Evolutionary conservation across 164 flowering plant species (phyloP), one percentile per base, ranked within the genome.

Genomic region (Magnolia sinica): DNA sequence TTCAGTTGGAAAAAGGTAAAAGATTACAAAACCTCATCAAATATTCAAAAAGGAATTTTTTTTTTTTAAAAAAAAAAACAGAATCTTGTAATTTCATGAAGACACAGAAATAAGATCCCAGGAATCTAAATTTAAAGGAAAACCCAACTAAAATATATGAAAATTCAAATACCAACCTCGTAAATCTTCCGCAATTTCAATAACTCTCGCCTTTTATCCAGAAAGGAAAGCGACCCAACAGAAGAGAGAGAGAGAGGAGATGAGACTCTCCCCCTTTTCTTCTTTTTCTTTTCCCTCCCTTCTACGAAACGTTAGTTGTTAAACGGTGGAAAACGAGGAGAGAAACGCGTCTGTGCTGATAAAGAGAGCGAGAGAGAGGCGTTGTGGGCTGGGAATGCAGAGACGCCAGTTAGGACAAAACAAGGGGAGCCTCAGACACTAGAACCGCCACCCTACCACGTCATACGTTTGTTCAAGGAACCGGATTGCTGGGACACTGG

Each of bases 401-500:
- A 24, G 7, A 74, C 55, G 79, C 73, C 78, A 77, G 77, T 77
- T 71, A 71, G 75, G 83, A 77, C 80, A 77, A 81, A 74, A 2
- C 31, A 65, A 63, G 76, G 37, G 66, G 20, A 20, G 63, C 71
- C 82, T 80, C 71, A 73, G 45, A 51, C 73, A 18, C 73, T 29
- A 11, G 18, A 73, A 73, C 79, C 51, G 68, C 76, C 79, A 76
- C 64, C 19, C 18, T 0, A 16, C 61, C 61, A 55, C 29, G 29
- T 27, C 29, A 27, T 27, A 27, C 29, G 29, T 27, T 27, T 27
- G 29, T 27, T 27, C 0, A 27, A 27, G 2, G 29, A 27, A 27
- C 29, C 29, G 29, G 27, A 27, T 27, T 27, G 29, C 29, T 27
- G 29, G 2, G 29, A 27, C 29, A 27, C 29, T 27, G 29, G 29